phyloP scores from a whole-genome alignment of 208 protist species.

The Acanthamoeba rhysodes region DNA sequence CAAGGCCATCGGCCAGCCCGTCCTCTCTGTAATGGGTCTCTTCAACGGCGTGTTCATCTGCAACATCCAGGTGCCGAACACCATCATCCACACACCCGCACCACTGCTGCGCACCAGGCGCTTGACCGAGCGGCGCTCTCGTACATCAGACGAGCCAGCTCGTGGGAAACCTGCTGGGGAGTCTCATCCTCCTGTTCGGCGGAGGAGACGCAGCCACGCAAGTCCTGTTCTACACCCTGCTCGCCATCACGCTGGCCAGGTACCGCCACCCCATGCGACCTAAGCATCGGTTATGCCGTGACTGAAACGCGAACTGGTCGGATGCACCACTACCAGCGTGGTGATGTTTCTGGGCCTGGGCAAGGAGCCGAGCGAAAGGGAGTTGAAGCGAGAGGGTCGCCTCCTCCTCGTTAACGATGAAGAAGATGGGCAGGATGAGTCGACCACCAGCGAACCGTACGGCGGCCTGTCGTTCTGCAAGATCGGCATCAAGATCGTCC shows the following conservation, averaged over 20 bases:
- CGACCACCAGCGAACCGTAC: too few relatives aligned
- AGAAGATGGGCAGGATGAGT: neutral
- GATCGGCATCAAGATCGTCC: too few relatives aligned
- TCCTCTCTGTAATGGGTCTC: neutral
- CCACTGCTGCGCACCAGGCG: too few relatives aligned
- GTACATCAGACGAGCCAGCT: neutral
- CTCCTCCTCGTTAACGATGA: neutral
- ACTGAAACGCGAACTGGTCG: neutral
- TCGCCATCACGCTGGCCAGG: neutral
- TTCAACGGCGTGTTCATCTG: neutral
- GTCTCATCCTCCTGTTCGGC: neutral
- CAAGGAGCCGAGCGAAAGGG: neutral
- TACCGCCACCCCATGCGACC: neutral
- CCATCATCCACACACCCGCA: too few relatives aligned
- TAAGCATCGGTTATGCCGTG: neutral
- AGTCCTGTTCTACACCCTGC: conserved; percentile 11
- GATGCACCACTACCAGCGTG: too few relatives aligned
- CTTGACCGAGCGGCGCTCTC: too few relatives aligned
- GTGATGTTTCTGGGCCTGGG: neutral
- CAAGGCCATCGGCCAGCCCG: neutral
- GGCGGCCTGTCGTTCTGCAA: too few relatives aligned
- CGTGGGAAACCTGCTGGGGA: neutral
- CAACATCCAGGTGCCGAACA: neutral
- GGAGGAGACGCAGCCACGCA: neutral
- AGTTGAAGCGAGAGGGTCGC: neutral